Conservation (phyloP, 2,329 filamentous ascomycete species). For the Periconia sp. region DNA sequence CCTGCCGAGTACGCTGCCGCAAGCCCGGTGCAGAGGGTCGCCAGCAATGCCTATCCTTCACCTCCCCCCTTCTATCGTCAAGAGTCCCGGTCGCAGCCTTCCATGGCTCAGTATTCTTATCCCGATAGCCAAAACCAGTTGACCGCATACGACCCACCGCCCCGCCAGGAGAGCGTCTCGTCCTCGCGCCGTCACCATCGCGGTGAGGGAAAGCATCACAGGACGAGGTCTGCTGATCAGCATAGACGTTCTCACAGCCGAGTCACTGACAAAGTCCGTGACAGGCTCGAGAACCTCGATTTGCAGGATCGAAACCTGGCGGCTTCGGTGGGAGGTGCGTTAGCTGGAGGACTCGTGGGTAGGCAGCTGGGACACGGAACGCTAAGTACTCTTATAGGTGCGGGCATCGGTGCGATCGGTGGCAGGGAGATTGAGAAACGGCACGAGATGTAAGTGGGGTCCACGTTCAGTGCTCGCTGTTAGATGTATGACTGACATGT, state of each 20-base stretch:
- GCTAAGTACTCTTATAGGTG: slow-evolving; percentile 42
- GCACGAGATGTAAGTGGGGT: slow-evolving; percentile 27
- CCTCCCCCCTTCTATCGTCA: slow-evolving; percentile 40
- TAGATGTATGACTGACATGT: not conserved
- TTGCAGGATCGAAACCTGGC: slow-evolving; percentile 34
- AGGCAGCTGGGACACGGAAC: slow-evolving; percentile 34
- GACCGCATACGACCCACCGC: slow-evolving; percentile 26
- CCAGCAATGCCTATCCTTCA: slow-evolving; percentile 26
- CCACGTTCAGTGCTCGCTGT: slow-evolving; percentile 5
- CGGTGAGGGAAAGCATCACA: slow-evolving; percentile 27
- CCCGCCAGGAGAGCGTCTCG: slow-evolving; percentile 27
- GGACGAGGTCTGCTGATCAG: slow-evolving; percentile 40
- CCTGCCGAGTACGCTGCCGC: slow-evolving; percentile 31
- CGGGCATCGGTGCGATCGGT: slow-evolving; percentile 37
- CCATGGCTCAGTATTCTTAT: slow-evolving; percentile 16
- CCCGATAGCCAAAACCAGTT: slow-evolving; percentile 17
- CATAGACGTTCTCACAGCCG: slow-evolving; percentile 36
- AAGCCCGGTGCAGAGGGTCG: slow-evolving; percentile 18
- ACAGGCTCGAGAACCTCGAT: slow-evolving; percentile 39
- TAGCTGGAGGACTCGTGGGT: slow-evolving; percentile 40
- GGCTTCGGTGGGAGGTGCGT: slow-evolving; percentile 42
- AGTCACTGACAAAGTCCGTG: slow-evolving; percentile 36
- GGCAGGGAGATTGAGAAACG: slow-evolving; percentile 29
- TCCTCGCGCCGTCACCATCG: slow-evolving; percentile 20
- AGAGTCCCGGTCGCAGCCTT: slow-evolving; percentile 38